Conservation (phyloP, 768 basidiomycete genomes). For the Clathrus columnatus region DNA sequence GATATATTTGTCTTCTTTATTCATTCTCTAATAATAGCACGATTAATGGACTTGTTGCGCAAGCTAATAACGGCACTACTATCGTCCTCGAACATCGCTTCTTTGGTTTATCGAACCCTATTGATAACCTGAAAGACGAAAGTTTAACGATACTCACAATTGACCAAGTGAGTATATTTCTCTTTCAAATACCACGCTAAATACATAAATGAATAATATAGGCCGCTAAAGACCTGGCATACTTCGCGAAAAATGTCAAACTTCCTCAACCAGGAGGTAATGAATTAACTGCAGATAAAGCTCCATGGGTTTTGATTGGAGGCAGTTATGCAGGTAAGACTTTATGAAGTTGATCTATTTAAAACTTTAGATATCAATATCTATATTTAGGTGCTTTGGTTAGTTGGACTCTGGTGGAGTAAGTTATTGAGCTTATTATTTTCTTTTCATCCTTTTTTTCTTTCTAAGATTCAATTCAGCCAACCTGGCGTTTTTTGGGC, state of each 20-base stretch:
- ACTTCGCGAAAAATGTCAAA: slow-evolving; percentile 56
- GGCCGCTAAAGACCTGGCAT: slow-evolving; percentile 45
- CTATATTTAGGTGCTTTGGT: slow-evolving; percentile 9
- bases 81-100: slow-evolving; percentile 67
- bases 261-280: slow-evolving; percentile 62
- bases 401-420: slow-evolving; percentile 50
- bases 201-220: not conserved
- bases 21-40: slow-evolving; percentile 22
- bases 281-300: slow-evolving; percentile 43
- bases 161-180: slow-evolving; percentile 39
- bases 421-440: slow-evolving; percentile 16
- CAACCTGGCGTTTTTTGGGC: slow-evolving; percentile 53
- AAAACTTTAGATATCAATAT: too few species aligned
- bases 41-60: slow-evolving; percentile 56
- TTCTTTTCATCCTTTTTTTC: not conserved
- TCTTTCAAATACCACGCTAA: not conserved
- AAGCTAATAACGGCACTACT: slow-evolving; percentile 52
- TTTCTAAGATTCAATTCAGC: slow-evolving; percentile 24
- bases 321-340: slow-evolving; percentile 11
- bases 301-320: slow-evolving; percentile 35
- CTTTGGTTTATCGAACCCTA: slow-evolving; percentile 69
- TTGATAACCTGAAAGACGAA: slow-evolving; percentile 45
- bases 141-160: slow-evolving; percentile 56
- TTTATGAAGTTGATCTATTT: not conserved
- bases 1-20: not conserved